Percentiles rank a stretch among this genome's conserved stretches.
These are phyloP conservation scores for Candolleomyces aberdarensis DNA, from an alignment of 768 basidiomycete genomes.

Conservation along the genomic window DNA sequence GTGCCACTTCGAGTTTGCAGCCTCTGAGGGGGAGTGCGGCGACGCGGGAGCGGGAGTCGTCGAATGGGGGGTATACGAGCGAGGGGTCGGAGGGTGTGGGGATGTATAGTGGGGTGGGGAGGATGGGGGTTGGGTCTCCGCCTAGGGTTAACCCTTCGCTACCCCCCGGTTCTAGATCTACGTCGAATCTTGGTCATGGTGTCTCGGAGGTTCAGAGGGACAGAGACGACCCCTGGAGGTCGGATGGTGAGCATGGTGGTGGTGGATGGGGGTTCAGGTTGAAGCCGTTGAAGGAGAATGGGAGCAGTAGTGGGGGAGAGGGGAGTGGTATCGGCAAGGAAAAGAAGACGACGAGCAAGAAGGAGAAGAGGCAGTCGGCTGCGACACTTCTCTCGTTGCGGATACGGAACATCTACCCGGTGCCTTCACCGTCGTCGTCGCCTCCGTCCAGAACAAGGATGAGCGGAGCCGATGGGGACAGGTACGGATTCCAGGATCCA, in stretches of 20 bases:
- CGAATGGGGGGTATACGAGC: too few relatives aligned
- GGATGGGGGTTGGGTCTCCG: not conserved
- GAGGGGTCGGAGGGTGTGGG: not conserved
- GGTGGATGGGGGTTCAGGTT: not conserved
- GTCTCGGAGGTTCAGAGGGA: not conserved
- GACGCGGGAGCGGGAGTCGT: too few relatives aligned
- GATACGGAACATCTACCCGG: constrained; percentile 4
- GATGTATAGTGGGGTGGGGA: not conserved
- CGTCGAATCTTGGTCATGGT: not conserved
- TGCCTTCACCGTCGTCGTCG: not conserved
- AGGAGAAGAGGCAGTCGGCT: constrained; percentile 3
- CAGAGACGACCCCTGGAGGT: not conserved
- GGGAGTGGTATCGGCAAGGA: not conserved
- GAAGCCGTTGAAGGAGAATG: too few relatives aligned
- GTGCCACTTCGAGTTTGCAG: too few relatives aligned
- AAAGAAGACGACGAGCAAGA: not conserved
- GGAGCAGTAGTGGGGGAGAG: not conserved
- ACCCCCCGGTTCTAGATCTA: not conserved
- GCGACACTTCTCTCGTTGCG: constrained; percentile 1
- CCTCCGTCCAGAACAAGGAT: not conserved
- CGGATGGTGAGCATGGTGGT: not conserved
- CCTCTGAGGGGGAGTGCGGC: too few relatives aligned
- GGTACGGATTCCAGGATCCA: not conserved
- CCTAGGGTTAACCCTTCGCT: not conserved
- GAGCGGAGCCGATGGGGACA: not conserved